These are phyloP conservation scores for Debaryomycetaceae sp. DNA, from an alignment of 1,139 yeast genomes.

Conservation along the genomic window DNA sequence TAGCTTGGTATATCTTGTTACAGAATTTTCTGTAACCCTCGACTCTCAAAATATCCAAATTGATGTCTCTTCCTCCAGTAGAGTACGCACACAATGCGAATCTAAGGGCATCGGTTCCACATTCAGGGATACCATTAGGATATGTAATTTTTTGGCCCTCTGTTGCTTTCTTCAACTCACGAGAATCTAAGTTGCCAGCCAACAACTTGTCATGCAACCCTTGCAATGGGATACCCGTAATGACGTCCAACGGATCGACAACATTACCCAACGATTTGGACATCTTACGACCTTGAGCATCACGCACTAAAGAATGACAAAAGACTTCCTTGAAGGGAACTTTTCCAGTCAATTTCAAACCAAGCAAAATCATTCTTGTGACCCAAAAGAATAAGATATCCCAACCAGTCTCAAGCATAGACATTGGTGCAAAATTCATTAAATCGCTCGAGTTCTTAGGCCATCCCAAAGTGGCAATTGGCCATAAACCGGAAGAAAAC, in stretches of 20 bases:
- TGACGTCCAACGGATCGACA: conserved; percentile 92
- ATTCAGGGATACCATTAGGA: conserved; percentile 97
- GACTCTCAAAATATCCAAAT: conserved; percentile 91
- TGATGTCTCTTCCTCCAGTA: conserved; percentile 98
- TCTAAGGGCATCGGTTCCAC: conserved; percentile 98
- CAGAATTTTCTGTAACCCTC: conserved; percentile 99
- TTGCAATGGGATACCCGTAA: conserved; percentile 78
- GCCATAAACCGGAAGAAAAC: conserved; percentile 99
- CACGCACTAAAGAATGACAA: conserved; percentile 98
- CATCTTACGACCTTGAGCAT: conserved; percentile 99
- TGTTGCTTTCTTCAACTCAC: conserved; percentile 82
- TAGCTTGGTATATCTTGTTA: conserved; percentile 98
- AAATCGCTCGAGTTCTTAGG: conserved; percentile 76
- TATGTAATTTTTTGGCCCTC: conserved; percentile 86
- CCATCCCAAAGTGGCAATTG: conserved; percentile 96
- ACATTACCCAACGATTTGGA: conserved; percentile 97
- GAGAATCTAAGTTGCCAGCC: conserved; percentile 84
- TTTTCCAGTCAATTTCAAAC: conserved; percentile 84
- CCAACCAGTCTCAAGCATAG: conserved; percentile 98
- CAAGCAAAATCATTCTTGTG: conserved; percentile 90
- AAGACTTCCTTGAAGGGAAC: conserved; percentile 90
- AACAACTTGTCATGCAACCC: conserved; percentile 74
- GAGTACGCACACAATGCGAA: conserved; percentile 98
- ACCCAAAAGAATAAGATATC: conserved; percentile 99
- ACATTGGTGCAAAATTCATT: conserved; percentile 81